These are phyloP conservation scores for Corchorus olitorius DNA, from an alignment of 345 rosid species.

Conservation along the genomic window DNA sequence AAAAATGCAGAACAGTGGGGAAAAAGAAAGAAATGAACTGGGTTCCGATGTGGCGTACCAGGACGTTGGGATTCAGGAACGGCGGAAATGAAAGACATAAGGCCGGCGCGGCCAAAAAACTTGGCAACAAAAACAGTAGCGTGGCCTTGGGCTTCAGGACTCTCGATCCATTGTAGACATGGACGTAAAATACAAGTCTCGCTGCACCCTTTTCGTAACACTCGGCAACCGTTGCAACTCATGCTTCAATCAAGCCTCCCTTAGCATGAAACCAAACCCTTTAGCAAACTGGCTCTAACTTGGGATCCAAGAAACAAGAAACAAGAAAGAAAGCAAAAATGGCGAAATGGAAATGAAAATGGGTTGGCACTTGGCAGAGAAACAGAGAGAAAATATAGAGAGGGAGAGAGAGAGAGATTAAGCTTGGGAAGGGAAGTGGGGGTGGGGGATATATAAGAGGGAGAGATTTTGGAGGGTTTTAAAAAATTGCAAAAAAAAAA, in stretches of 20 bases:
- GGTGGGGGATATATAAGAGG: slow-evolving; percentile 17
- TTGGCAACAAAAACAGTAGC: slow-evolving; percentile 98
- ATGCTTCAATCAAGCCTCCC: slow-evolving; percentile 25
- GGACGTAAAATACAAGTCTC: slow-evolving; percentile 88
- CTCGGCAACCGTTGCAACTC: slow-evolving; percentile 99
- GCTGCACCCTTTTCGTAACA: slow-evolving; percentile 95
- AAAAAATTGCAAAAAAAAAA: neutral
- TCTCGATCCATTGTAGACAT: slow-evolving; percentile 88
- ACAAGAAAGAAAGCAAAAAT: no score
- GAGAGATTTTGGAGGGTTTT: neutral
- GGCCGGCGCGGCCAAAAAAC: slow-evolving; percentile 97
- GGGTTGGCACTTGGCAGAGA: neutral
- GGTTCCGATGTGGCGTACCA: slow-evolving; percentile 37
- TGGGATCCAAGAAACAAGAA: slow-evolving; percentile 32
- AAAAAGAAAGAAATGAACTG: no score
- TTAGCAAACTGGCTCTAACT: slow-evolving; percentile 3
- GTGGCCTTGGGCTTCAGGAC: slow-evolving; percentile 92
- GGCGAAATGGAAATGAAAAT: neutral
- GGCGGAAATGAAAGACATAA: slow-evolving; percentile 94
- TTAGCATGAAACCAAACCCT: neutral
- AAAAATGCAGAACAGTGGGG: no score
- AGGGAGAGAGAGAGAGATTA: neutral
- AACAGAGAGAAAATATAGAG: neutral
- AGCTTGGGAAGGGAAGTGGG: neutral
- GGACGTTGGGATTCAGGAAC: slow-evolving; percentile 91